These are phyloP conservation scores for Dendrobium huoshanense DNA, from an alignment of 106 monocot species.

Conservation along the genomic window DNA sequence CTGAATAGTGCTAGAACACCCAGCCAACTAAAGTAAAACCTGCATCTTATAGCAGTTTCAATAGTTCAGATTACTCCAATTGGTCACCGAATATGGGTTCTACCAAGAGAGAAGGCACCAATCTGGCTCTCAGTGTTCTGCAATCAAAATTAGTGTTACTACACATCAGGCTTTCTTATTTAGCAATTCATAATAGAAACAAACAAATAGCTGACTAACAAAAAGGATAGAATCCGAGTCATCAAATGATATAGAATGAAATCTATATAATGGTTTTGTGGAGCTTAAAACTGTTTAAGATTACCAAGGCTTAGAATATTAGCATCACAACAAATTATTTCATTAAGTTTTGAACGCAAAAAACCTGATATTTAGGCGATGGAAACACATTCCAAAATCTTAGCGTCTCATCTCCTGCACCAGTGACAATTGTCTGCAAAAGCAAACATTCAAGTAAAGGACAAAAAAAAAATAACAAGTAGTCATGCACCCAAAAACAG, in stretches of 20 bases:
- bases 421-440: slow-evolving; percentile 91
- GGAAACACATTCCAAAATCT: slow-evolving; percentile 98
- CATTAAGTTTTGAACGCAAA: background rate
- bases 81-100: slow-evolving; percentile 23
- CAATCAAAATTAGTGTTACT: background rate
- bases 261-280: background rate
- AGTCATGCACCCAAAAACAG: background rate
- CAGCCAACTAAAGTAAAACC: background rate
- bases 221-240: background rate
- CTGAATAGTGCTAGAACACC: background rate
- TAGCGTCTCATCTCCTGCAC: slow-evolving; percentile 93
- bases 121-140: slow-evolving; percentile 19
- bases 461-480: background rate
- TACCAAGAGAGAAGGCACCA: slow-evolving; percentile 20
- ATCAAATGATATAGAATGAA: background rate
- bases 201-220: background rate
- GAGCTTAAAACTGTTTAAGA: background rate
- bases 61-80: background rate
- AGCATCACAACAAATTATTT: background rate
- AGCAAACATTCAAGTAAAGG: background rate
- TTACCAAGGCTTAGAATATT: background rate
- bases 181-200: background rate
- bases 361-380: slow-evolving; percentile 78
- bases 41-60: background rate
- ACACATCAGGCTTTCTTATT: background rate